A percentile compares a stretch with the other conserved stretches of the same genome.
These are phyloP conservation scores for Collybia sp. DNA, from an alignment of 768 basidiomycete genomes.

Conservation along the genomic window DNA sequence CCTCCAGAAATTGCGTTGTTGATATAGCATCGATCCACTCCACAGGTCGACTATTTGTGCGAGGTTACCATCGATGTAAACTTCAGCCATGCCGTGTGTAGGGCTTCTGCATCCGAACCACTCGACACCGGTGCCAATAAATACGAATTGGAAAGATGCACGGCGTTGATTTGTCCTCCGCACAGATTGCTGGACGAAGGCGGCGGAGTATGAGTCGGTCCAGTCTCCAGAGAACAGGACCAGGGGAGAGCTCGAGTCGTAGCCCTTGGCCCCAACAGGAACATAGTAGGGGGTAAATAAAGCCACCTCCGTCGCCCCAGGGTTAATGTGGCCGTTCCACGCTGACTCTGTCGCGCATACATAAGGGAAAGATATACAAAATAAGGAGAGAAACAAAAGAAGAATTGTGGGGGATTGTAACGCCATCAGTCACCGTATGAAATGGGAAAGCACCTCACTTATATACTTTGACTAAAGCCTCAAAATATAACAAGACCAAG, in stretches of 20 bases:
- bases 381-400: constrained; percentile 6
- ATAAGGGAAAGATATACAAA: constrained; percentile 1
- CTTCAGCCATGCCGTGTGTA: constrained; percentile 48
- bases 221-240: constrained; percentile 59
- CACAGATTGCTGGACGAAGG: constrained; percentile 46
- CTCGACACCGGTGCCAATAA: constrained; percentile 73
- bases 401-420: constrained; percentile 1
- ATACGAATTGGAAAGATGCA: constrained; percentile 52
- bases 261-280: constrained; percentile 66
- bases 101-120: constrained; percentile 65
- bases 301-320: constrained; percentile 38
- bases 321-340: constrained; percentile 65
- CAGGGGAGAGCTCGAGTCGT: constrained; percentile 67
- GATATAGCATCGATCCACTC: constrained; percentile 30
- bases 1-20: constrained; percentile 64
- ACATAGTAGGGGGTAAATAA: constrained; percentile 69
- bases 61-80: constrained; percentile 54
- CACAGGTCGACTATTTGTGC: constrained; percentile 43
- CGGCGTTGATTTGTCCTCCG: constrained; percentile 43
- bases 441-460: neutral
- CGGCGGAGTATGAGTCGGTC: constrained; percentile 46
- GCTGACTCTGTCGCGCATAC: constrained; percentile 36
- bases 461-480: neutral
- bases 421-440: constrained; percentile 6
- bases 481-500: neutral